Base-by-base conservation (phyloP, 2,329 filamentous ascomycete species). In the Trichophyton mentagrophytes region DNA sequence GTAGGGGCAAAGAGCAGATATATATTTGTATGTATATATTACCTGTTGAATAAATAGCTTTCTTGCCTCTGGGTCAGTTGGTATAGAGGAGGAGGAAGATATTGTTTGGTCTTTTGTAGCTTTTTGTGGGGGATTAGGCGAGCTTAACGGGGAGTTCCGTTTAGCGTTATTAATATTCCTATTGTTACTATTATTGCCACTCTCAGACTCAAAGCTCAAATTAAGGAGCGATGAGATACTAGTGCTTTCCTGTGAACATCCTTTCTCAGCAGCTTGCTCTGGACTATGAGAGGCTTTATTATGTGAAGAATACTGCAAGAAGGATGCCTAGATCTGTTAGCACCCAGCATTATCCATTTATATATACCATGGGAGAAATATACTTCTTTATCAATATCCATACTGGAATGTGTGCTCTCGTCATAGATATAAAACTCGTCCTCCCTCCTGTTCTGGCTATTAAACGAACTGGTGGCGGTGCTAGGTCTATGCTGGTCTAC, bases 21-120 rank as follows among this genome's bases (percentile, higher is more conserved):
- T 9, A 1, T 3, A 38, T 38, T 13, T 13, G 9, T 38, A 36
- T 3, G 2, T 38, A 38, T 38, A 9, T 13, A 42, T 67, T 61
- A 76, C 74, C 64, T 75, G 64, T 67, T 75, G 69, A 56, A 76
- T 75, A 61, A 76, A 76, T 40, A 68, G 57, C 62, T 72, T 73
- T 40, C 74, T 70, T 36, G 71, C 69, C 40, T 69, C 64, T 25
- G 73, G 70, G 42, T 76, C 72, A 40, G 68, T 67, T 13, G 71
- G 72, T 13, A 74, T 61, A 17, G 62, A 62, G 36, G 62, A 64
- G 46, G 67, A 59, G 20, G 63, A 59, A 20, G 63, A 20, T 17
- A 7, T 20, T 55, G 30, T 38, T 33, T 55, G 30, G 1, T 22
- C 25, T 36, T 15, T 33, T 8, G 27, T 15, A 20, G 27, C 30